Percentiles rank a stretch among this genome's conserved stretches.
These are phyloP conservation scores for Microsporum canis DNA, from an alignment of 2,329 filamentous ascomycete genomes.

Conservation along the genomic window DNA sequence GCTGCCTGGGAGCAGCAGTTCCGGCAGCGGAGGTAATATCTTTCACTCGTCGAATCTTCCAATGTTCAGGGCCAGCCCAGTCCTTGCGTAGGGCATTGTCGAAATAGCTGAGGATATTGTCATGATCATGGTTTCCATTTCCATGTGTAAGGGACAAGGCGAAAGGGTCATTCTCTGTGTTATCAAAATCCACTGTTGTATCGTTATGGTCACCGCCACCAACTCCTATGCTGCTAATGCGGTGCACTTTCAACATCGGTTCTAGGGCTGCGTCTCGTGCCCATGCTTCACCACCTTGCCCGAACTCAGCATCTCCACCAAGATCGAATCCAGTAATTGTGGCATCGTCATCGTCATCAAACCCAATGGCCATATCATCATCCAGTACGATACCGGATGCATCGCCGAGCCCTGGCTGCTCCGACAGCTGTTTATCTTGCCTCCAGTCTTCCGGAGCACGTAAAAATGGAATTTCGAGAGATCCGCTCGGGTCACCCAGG, in stretches of 20 bases:
- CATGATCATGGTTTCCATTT: conserved; percentile 59
- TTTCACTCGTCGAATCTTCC: conserved; percentile 92
- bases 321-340: conserved; percentile 59
- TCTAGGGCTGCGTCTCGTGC: conserved; percentile 78
- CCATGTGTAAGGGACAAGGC: conserved; percentile 66
- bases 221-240: conserved; percentile 37
- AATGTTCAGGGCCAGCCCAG: conserved; percentile 96
- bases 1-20: conserved; percentile 42
- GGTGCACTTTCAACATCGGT: conserved; percentile 70
- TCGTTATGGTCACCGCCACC: conserved; percentile 43
- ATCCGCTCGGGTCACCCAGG: conserved; percentile 71
- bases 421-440: conserved; percentile 48
- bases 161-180: conserved; percentile 55
- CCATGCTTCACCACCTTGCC: conserved; percentile 93
- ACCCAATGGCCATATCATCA: conserved; percentile 71
- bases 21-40: conserved; percentile 50
- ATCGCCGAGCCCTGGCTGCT: conserved; percentile 46
- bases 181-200: conserved; percentile 35
- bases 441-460: conserved; percentile 81
- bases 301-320: conserved; percentile 66
- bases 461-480: conserved; percentile 82
- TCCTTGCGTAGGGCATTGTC: conserved; percentile 94
- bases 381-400: conserved; percentile 75
- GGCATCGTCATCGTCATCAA: conserved; percentile 66
- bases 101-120: conserved; percentile 96